Base-by-base conservation (phyloP, 805 yeast genomes). In the Lachancea meyersii region DNA sequence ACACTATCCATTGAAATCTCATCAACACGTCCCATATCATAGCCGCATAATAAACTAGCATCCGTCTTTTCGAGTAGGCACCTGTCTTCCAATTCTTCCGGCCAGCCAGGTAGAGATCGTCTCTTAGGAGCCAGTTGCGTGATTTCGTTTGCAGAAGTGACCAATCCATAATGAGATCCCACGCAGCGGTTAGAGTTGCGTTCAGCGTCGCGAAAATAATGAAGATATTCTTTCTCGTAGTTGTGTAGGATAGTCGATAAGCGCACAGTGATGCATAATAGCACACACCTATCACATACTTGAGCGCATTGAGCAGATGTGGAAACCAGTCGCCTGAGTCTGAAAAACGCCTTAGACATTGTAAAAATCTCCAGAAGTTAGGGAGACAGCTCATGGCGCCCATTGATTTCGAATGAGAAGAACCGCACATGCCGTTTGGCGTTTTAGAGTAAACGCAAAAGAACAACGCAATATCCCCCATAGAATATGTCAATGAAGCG, bases 131-230 rank as follows among this genome's bases (percentile, higher is more conserved):
- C 44, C 63, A 63, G 58, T 83, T 73, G 46, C 71, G 69, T 2
- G 82, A 72, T 11, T 70, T 73, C 22, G 77, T 68, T 60, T 86
- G 96, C 44, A 84, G 71, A 54, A 93, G 67, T 2, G 97, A 88
- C 91, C 96, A 93, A 68, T 93, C 98, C 95, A 93, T 87, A 32
- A 89, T 68, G 5, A 93, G 67, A 64, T 93, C 98, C 98, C 98
- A 93, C 3, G 79, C 49, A 0, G 83, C 63, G 26, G 89, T 73
- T 55, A 75, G 76, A 1, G 80, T 39, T 0, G 96, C 78, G 61
- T 93, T 89, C 31, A 86, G 51, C 0, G 76, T 58, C 0, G 95
- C 96, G 66, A 88, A 75, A 0, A 79, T 62, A 16, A 91, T 84
- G 55, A 88, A 84, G 1, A 76, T 68, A 0, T 77, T 77, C 43